Evolutionary conservation across 495 filamentous ascomycete genomes (phyloP).

Genomic region (Usnea hakonensis): DNA sequence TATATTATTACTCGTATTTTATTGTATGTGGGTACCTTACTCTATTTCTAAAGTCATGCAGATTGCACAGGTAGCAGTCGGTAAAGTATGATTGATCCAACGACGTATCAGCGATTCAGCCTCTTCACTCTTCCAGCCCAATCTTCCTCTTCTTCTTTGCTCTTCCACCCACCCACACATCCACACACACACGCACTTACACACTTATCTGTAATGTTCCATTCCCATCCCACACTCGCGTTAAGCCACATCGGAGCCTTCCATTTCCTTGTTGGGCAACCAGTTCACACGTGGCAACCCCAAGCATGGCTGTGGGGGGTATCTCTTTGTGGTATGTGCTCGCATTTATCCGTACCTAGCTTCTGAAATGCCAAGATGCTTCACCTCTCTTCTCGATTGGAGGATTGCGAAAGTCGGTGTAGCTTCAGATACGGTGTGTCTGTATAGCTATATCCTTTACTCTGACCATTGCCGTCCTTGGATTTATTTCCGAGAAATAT

Average conservation of each 20-base stretch:
- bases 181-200: too few species aligned
- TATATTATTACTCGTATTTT: too few species aligned
- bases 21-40: too few species aligned
- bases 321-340: conserved; percentile 16
- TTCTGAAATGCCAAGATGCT: too few species aligned
- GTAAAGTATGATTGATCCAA: too few species aligned
- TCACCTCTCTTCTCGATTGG: conserved; percentile 1
- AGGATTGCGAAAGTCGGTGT: conserved; percentile 19
- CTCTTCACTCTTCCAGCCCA: too few species aligned
- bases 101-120: too few species aligned
- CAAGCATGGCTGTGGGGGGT: conserved; percentile 17
- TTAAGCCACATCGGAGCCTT: conserved; percentile 6
- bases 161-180: too few species aligned
- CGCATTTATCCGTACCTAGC: not conserved
- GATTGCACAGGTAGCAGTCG: too few species aligned
- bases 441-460: conserved; percentile 15
- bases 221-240: not conserved
- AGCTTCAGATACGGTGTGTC: not conserved
- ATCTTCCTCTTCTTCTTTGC: too few species aligned
- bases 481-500: not conserved
- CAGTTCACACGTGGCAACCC: conserved; percentile 13
- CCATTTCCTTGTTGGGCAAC: conserved; percentile 1
- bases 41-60: too few species aligned
- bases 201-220: not conserved
- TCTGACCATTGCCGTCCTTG: not conserved